A percentile compares a stretch with the other conserved stretches of the same genome.
Evolutionary conservation across 73 alveolate genomes (phyloP).

Genomic region (Paramecium bursaria): DNA sequence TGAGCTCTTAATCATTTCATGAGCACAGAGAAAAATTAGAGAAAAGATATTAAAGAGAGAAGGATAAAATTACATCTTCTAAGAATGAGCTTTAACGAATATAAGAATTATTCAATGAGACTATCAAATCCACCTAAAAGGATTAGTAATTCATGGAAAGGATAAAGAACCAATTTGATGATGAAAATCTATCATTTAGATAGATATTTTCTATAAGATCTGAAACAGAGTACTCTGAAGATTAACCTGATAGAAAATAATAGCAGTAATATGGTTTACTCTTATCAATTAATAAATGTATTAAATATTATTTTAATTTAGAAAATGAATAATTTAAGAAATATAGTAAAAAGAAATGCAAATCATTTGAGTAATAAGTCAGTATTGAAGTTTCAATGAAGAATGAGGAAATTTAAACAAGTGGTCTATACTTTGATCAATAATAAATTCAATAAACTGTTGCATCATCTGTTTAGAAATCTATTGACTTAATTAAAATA

Average conservation of each 20-base stretch:
- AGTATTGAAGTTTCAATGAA: conserved; percentile 46
- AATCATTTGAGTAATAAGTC: conserved; percentile 42
- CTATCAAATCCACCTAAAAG: conserved; percentile 33
- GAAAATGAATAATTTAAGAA: conserved; percentile 52
- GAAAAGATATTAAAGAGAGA: conserved; percentile 12
- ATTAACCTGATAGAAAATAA: conserved; percentile 1
- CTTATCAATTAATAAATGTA: conserved; percentile 8
- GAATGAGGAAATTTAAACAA: conserved; percentile 51
- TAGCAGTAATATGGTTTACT: conserved; percentile 32
- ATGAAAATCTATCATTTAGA: conserved; percentile 20
- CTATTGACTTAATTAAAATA: neutral
- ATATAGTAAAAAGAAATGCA: conserved; percentile 13
- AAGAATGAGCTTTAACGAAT: conserved; percentile 31
- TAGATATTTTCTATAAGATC: conserved; percentile 46
- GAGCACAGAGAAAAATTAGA: conserved; percentile 44
- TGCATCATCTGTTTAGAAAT: conserved; percentile 3
- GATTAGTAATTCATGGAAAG: conserved; percentile 49
- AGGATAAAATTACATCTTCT: conserved; percentile 2
- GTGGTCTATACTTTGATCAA: conserved; percentile 5
- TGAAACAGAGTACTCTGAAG: conserved; percentile 55
- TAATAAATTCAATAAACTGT: conserved; percentile 18
- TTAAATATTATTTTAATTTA: neutral
- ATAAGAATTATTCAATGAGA: conserved; percentile 12
- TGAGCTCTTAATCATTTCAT: neutral
- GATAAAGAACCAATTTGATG: conserved; percentile 26